Base-by-base conservation (phyloP, 129 eudicot species). In the Ambrosia artemisiifolia region DNA sequence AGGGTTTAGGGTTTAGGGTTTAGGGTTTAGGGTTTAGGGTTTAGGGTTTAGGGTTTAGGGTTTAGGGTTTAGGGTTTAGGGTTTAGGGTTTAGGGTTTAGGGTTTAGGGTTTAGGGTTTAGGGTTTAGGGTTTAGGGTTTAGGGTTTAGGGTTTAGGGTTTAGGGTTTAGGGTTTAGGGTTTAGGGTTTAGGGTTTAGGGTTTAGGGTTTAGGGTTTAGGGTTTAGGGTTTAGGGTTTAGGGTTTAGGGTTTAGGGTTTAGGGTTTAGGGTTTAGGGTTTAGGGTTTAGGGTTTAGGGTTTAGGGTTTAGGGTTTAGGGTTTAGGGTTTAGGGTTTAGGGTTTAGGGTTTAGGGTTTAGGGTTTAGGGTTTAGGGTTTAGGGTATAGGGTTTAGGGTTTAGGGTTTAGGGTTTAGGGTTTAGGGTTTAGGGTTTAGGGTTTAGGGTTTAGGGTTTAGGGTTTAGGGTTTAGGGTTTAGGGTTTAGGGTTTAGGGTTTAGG, bases 1-100 rank as follows among this genome's bases (percentile, higher is more conserved):
- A 36, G 69, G 69, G 69, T 63, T 35, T n/a, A 36, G 69, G 69
- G 69, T 63, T 35, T 13, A 36, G 69, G 69, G 48, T 63, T 2
- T n/a, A 36, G 69, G 69, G 69, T 36, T 35, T n/a, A 36, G 69
- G 69, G 69, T 35, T 35, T n/a, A 16, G 47, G 69, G 67, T 62
- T 14, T 1, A 11, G 69, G 46, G 69, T 36, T 35, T 36, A 36
- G 69, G 69, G 69, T 35, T 35, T 36, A 36, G 69, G 69, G 69
- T 35, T n/a, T 35, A 16, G 69, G 46, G 67, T 30, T 30, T 32
- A 32, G 66, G 66, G 66, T 30, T 30, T 32, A 12, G 67, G 69
- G 46, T 13, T 35, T 63, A 18, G 63, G 63, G 63, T 18, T 18
- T 55, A 18, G 63, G 63, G 63, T 18, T 18, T 55, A 18, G 63